phyloP scores from a whole-genome alignment of 768 basidiomycete genomes.

The Tylopilus sp. region DNA sequence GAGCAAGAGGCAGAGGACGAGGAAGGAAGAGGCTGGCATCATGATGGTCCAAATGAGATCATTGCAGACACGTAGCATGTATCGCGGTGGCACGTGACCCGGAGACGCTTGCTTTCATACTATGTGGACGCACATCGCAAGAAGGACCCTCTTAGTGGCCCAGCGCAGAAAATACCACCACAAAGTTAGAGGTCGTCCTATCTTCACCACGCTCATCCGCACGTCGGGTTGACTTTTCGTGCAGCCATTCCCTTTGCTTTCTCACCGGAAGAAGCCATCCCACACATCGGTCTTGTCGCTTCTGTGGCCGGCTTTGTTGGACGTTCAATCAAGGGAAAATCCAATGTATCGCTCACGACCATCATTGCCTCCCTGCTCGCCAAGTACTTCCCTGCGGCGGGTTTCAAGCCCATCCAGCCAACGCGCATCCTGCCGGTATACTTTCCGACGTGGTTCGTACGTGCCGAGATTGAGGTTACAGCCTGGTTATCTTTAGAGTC shows the following conservation, averaged over 20 bases:
- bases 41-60: background rate
- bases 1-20: constrained; percentile 29
- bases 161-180: constrained; percentile 25
- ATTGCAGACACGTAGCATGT: constrained; percentile 29
- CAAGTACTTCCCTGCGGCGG: constrained; percentile 36
- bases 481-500: constrained; percentile 25
- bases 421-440: constrained; percentile 50
- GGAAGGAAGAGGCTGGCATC: constrained; percentile 28
- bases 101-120: background rate
- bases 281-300: constrained; percentile 33
- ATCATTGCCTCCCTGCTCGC: constrained; percentile 32
- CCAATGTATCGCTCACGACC: constrained; percentile 21
- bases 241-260: constrained; percentile 52
- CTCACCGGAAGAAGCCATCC: constrained; percentile 43
- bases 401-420: constrained; percentile 41
- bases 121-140: constrained; percentile 17
- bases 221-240: constrained; percentile 6
- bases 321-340: constrained; percentile 10
- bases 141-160: background rate
- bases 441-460: constrained; percentile 61
- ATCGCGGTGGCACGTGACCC: constrained; percentile 26
- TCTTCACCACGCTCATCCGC: background rate
- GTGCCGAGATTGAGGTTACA: constrained; percentile 47
- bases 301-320: constrained; percentile 30
- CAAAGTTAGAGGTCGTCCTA: constrained; percentile 41